Evolutionary conservation across 768 basidiomycete species (phyloP).

Genomic region (Rhodotorula paludigena): DNA sequence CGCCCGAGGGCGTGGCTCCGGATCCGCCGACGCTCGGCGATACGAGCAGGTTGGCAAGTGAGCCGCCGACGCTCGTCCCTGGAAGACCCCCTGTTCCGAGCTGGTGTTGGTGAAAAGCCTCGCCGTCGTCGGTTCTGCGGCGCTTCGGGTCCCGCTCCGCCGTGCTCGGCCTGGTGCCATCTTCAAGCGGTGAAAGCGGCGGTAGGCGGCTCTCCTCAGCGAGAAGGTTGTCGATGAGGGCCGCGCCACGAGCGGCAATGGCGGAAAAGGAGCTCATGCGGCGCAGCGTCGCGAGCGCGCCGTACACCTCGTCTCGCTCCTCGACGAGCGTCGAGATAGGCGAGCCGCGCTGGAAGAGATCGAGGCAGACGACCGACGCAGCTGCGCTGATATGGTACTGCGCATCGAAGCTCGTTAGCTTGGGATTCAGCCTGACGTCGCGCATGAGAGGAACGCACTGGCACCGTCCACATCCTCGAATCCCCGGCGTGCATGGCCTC

Average conservation of each 20-base stretch:
- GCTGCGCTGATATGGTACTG: constrained; percentile 48
- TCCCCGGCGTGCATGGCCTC: constrained; percentile 3
- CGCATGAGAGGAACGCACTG: background rate
- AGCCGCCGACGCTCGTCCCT: background rate
- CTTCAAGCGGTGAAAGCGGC: background rate
- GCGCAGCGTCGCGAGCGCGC: background rate
- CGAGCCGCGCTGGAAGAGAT: constrained; percentile 23
- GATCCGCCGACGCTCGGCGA: background rate
- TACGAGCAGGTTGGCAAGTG: background rate
- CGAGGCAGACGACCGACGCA: constrained; percentile 18
- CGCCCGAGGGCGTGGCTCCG: background rate
- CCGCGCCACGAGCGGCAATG: constrained; percentile 7
- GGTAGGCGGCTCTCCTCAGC: background rate
- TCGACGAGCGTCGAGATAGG: background rate
- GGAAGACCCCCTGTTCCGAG: background rate
- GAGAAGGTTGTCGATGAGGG: constrained; percentile 15
- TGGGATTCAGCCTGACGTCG: background rate
- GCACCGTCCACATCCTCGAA: constrained; percentile 9
- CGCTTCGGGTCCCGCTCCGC: background rate
- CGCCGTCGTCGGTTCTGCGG: background rate
- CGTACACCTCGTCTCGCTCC: constrained; percentile 4
- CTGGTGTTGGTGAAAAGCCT: constrained; percentile 1
- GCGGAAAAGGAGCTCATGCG: constrained; percentile 2
- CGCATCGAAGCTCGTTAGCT: too few relatives aligned
- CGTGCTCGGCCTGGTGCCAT: background rate